Base-by-base conservation (phyloP, 2,329 filamentous ascomycete genomes). In the Exophiala alcalophila region DNA sequence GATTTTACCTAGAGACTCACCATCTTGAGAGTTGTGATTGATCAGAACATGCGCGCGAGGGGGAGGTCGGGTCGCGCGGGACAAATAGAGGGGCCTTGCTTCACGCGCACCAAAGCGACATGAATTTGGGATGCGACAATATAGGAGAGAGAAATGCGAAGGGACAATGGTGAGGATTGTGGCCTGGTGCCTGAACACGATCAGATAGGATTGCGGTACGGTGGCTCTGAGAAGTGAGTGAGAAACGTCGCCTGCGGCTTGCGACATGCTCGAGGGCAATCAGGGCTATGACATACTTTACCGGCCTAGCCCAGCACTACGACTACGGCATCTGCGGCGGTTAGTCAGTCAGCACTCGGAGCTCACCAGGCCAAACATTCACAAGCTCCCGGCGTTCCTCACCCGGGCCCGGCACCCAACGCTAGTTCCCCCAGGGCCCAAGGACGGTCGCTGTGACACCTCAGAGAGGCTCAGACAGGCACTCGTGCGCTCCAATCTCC, bases 21-120 rank as follows among this genome's bases (percentile, higher is more conserved):
- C 48, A 50, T 50, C 19, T 14, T 43, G 26, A 20, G 18, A 20
- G 31, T 25, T 11, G 28, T 27, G 12, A 28, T 24, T 45, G 43
- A 41, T 47, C 28, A 50, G 40, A 44, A 47, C 48, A 50, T 50
- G 31, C 44, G 48, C 32, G 43, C 43, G 26, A 10, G 29, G 31
- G 32, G 33, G 38, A 30, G 26, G 26, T 18, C 18, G 9, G 27
- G 25, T 24, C 4, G 20, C 24, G 25, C 6, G 15, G n/a, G n/a
- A n/a, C n/a, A 20, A 6, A 5, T 23, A 20, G 24, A 14, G 15
- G 24, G 12, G 27, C 27, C 7, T 8, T 30, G 27, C 27, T 7
- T 19, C 15, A 26, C 24, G 11, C 3, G 32, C 21, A 23, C 10
- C 14, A 9, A 28, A 33, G 29, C 18, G 16, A 40, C 32, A 32